A percentile compares a stretch with the other conserved stretches of the same genome.
Conservation (phyloP, 805 yeast species). For the Nakazawaea anatomiae region DNA sequence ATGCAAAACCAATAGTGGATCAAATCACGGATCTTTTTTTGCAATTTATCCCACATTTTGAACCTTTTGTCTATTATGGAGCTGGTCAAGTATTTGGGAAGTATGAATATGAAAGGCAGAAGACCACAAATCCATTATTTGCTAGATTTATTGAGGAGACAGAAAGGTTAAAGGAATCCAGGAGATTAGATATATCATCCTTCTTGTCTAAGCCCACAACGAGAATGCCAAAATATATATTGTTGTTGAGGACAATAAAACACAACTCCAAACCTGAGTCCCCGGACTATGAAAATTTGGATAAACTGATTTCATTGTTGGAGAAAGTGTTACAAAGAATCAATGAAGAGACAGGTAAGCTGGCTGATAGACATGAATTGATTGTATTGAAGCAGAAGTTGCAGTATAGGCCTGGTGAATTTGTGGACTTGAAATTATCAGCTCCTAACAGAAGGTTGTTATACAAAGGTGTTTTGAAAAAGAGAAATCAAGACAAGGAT, state of each 20-base stretch:
- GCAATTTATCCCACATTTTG: conserved; percentile 80
- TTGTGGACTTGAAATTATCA: conserved; percentile 77
- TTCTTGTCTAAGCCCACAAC: conserved; percentile 94
- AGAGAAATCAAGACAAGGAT: conserved; percentile 68
- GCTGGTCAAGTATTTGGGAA: conserved; percentile 94
- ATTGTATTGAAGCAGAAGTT: conserved; percentile 82
- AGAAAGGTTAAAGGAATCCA: conserved; percentile 75
- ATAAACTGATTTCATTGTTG: conserved; percentile 69
- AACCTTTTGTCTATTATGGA: conserved; percentile 89
- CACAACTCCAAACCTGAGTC: conserved; percentile 76
- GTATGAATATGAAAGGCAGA: conserved; percentile 91
- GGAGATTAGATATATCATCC: conserved; percentile 88
- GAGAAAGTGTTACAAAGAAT: conserved; percentile 71
- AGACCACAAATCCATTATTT: conserved; percentile 82
- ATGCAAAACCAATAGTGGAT: conserved; percentile 74
- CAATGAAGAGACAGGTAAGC: conserved; percentile 86
- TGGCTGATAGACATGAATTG: conserved; percentile 86
- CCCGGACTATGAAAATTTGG: conserved; percentile 64
- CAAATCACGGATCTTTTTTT: conserved; percentile 84
- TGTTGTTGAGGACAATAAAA: conserved; percentile 73
- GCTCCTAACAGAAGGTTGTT: conserved; percentile 77
- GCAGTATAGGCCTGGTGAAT: conserved; percentile 75
- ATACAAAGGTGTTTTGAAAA: conserved; percentile 71
- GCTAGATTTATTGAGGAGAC: conserved; percentile 92
- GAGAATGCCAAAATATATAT: conserved; percentile 90